Percentiles rank a stretch among this genome's conserved stretches.
Conservation (phyloP, 768 basidiomycete genomes). For the Lactarius akahatsu region DNA sequence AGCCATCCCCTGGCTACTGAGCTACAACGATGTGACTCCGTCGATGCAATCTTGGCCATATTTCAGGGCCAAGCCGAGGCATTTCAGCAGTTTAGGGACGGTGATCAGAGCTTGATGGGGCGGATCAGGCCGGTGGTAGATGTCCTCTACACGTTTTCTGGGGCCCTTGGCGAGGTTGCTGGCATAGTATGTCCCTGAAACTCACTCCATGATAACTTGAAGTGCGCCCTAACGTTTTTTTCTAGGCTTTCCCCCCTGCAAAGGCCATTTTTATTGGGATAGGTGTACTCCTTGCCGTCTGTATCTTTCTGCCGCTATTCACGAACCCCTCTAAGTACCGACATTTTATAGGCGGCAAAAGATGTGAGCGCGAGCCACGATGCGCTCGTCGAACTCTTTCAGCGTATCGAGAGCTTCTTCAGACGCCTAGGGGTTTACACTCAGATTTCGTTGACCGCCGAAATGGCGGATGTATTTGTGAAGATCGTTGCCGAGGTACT, state of each 20-base stretch:
- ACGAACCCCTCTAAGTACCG: neutral
- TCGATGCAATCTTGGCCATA: neutral
- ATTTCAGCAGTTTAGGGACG: neutral
- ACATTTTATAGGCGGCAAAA: slow-evolving; percentile 1
- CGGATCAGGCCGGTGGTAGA: slow-evolving; percentile 3
- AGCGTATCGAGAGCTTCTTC: slow-evolving; percentile 2
- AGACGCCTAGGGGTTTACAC: slow-evolving; percentile 7
- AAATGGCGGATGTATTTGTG: slow-evolving; percentile 5
- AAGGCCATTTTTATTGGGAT: neutral
- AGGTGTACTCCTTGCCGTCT: slow-evolving; percentile 8
- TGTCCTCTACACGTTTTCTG: neutral
- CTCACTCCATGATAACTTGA: neutral
- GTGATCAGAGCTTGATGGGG: neutral
- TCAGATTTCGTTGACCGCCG: neutral
- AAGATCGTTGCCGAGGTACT: slow-evolving; percentile 9
- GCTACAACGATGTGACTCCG: slow-evolving; percentile 4
- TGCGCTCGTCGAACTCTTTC: slow-evolving; percentile 4
- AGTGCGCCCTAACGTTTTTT: neutral
- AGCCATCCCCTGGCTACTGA: slow-evolving; percentile 2
- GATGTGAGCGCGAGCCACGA: neutral
- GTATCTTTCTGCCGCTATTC: neutral
- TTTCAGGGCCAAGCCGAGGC: neutral
- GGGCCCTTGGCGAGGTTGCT: neutral
- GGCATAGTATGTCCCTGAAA: neutral
- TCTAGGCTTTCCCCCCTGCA: slow-evolving; percentile 2